Evolutionary conservation across 2,329 filamentous ascomycete genomes (phyloP).

Genomic region (Penicillium janthinellum): DNA sequence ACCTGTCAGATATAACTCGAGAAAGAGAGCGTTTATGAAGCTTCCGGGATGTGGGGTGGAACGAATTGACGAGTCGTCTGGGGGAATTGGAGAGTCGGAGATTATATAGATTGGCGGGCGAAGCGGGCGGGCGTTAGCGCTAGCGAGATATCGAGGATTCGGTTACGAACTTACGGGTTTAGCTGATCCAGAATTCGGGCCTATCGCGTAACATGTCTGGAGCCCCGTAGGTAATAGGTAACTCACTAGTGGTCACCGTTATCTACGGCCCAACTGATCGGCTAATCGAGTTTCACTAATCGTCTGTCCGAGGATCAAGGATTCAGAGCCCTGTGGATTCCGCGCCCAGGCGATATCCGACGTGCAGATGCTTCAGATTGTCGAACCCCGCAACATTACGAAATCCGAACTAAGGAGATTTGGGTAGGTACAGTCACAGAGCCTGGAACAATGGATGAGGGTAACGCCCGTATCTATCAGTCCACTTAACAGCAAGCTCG

Average conservation of each 20-base stretch:
- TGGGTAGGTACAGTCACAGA: neutral
- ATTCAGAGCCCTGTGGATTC: neutral
- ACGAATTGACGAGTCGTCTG: neutral
- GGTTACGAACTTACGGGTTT: neutral
- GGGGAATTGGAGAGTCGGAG: neutral
- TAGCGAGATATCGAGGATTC: conserved; percentile 7
- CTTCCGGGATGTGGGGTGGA: neutral
- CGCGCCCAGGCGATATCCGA: conserved; percentile 22
- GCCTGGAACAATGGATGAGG: too few relatives aligned
- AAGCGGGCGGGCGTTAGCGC: neutral
- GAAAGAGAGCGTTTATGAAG: neutral
- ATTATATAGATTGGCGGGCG: conserved; percentile 13
- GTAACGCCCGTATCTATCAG: too few relatives aligned
- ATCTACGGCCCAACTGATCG: conserved; percentile 3
- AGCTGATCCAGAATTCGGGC: conserved; percentile 6
- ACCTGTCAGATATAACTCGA: too few relatives aligned
- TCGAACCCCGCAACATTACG: neutral
- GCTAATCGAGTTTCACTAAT: conserved; percentile 4
- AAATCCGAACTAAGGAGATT: neutral
- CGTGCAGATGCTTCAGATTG: neutral
- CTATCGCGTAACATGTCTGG: conserved; percentile 16
- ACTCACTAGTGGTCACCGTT: neutral
- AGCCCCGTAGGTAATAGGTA: neutral
- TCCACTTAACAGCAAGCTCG: too few relatives aligned
- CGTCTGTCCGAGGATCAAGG: neutral